Evolutionary conservation across 169 alveolate genomes (phyloP).

Genomic region (Plasmodium berghei): DNA sequence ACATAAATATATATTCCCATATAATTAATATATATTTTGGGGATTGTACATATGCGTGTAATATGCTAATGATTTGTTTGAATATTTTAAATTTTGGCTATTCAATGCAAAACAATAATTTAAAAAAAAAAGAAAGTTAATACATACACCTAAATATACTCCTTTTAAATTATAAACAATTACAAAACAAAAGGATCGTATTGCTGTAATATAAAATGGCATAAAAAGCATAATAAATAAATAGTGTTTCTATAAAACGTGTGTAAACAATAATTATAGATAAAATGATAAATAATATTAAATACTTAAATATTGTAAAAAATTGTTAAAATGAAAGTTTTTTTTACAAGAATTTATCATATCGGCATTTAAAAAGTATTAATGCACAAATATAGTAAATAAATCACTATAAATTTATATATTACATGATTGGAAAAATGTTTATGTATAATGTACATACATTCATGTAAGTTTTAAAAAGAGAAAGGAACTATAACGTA

Average conservation of each 20-base stretch:
- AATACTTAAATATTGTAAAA: no score
- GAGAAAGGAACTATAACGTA: background rate
- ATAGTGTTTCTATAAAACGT: background rate
- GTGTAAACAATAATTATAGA: conserved; percentile 1
- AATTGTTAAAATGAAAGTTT: no score
- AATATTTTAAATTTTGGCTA: conserved; percentile 5
- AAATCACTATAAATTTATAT: background rate
- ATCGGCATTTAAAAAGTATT: no score
- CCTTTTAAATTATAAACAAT: conserved; percentile 16
- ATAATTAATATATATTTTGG: conserved; percentile 3
- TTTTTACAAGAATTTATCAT: no score
- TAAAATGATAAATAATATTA: background rate
- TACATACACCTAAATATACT: conserved; percentile 4
- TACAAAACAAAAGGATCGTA: conserved; percentile 15
- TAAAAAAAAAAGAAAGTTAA: background rate
- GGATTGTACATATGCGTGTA: conserved; percentile 3
- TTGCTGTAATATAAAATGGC: conserved; percentile 6
- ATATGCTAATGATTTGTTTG: background rate
- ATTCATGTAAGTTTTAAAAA: conserved; percentile 7
- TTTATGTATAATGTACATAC: background rate
- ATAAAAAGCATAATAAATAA: background rate
- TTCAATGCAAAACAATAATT: conserved; percentile 16
- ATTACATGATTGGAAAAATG: no score
- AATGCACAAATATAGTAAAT: background rate
- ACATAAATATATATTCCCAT: conserved; percentile 2